Conservation (phyloP, 2,329 filamentous ascomycete genomes). For the Aureobasidium pullulans region DNA sequence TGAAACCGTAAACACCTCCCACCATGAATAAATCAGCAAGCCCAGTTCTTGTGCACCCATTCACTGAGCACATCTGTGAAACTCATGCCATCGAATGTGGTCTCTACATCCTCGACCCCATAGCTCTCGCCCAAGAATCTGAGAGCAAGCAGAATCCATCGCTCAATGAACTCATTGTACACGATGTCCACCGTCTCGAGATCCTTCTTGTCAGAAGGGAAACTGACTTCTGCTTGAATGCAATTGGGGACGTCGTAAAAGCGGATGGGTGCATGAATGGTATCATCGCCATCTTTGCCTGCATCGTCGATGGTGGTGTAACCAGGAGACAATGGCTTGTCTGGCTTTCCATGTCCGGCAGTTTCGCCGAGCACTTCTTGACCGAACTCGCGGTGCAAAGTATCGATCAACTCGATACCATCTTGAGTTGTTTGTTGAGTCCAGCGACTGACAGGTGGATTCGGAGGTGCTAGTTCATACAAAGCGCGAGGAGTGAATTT, state of each 20-base stretch:
- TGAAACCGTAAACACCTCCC: no score
- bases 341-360: background rate
- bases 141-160: conserved; percentile 70
- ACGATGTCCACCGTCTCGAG: conserved; percentile 72
- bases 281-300: conserved; percentile 82
- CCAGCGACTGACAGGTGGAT: conserved; percentile 4
- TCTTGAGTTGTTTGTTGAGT: background rate
- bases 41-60: conserved; percentile 54
- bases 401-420: background rate
- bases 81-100: conserved; percentile 46
- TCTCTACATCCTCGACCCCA: conserved; percentile 42
- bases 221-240: conserved; percentile 61
- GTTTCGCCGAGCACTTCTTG: conserved; percentile 5
- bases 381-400: background rate
- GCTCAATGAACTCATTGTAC: conserved; percentile 84
- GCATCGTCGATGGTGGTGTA: conserved; percentile 87
- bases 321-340: conserved; percentile 52
- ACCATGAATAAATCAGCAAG: conserved; percentile 18
- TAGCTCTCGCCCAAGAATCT: conserved; percentile 50
- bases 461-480: conserved; percentile 13
- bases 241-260: conserved; percentile 79
- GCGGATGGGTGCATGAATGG: conserved; percentile 65
- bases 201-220: conserved; percentile 41
- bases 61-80: conserved; percentile 52
- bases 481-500: conserved; percentile 6